Percentiles rank a stretch among this genome's conserved stretches.
Conservation (phyloP, 768 basidiomycete species). For the Mycena filopes region DNA sequence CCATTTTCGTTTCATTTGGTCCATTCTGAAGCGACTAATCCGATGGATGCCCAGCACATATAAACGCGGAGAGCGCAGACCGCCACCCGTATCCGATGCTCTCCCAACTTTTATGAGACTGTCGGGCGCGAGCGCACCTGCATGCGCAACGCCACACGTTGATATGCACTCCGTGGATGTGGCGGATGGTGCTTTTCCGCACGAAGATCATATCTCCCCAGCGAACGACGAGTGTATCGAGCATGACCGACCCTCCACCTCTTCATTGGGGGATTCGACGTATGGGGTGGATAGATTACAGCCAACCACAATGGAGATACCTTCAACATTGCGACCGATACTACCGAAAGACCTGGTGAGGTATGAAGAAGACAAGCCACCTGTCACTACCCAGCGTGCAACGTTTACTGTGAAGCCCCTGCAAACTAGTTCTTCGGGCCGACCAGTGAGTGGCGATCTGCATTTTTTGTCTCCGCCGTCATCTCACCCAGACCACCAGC, state of each 20-base stretch:
- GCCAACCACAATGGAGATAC: neutral
- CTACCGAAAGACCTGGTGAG: neutral
- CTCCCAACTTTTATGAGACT: too few relatives aligned
- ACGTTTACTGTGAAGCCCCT: neutral
- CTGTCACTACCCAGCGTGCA: neutral
- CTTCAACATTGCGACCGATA: neutral
- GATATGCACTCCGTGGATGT: neutral
- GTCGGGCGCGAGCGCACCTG: neutral
- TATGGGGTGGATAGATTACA: slow-evolving; percentile 5
- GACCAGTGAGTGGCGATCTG: neutral
- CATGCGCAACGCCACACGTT: neutral
- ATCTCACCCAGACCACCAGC: neutral
- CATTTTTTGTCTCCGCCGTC: neutral
- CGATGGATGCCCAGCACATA: neutral
- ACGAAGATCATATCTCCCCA: neutral
- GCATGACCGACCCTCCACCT: neutral
- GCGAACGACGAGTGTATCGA: neutral
- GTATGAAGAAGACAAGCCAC: neutral
- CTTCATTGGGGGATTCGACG: neutral
- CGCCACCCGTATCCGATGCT: too few relatives aligned
- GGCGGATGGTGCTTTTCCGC: neutral
- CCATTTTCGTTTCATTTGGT: slow-evolving; percentile 1
- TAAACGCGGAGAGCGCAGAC: neutral
- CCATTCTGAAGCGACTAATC: neutral
- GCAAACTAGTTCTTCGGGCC: slow-evolving; percentile 5